Evolutionary conservation across 768 basidiomycete species (phyloP), one percentile per base, ranked within the genome.

Genomic region (Hygrophoropsis aurantiaca): DNA sequence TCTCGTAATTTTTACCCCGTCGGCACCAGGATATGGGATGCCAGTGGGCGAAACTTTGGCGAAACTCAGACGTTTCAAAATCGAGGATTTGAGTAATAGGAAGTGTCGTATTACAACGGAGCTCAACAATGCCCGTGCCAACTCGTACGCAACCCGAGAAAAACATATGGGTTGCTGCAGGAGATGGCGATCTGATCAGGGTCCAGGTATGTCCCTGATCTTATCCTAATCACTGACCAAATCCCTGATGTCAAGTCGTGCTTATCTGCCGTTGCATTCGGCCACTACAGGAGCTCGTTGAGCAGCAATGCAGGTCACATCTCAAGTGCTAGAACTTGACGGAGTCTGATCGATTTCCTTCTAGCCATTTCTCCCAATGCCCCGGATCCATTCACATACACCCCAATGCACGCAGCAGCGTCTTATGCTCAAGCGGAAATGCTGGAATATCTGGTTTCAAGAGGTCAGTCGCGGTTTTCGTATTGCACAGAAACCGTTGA

Each of bases 141-240:
- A 64, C 62, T 10, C 57, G 54, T 23, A 52, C 60, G 7, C 61
- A 57, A 18, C 44, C 40, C 15, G 53, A 40, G 38, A 66, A 79
- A 62, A 94, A 94, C 68, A 85, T 97, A 37, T 97, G 94, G 94
- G 80, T 97, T 27, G 94, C 94, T 37, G 90, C 94, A 0, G 87
- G 82, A 38, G 94, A 97, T 60, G 94, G 94, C 35, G 88, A 97
- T 69, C 66, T 94, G 26, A 67, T 68, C n/a, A 75, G 87, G 40
- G 82, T 97, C 32, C 75, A 72, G 67, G 92, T 91, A 47, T 40
- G 77, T 52, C n/a, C 16, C 27, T 30, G 27, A 30, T 30, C 27
- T 13, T 7, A 30, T 30, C 27, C 27, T n/a, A 60, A 24, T 20
- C 9, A 30, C 35, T 19, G 24, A 20, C 25, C 43, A 47, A 8